phyloP scores from a whole-genome alignment of 495 filamentous ascomycete genomes.

The Chaetomidium leptoderma region DNA sequence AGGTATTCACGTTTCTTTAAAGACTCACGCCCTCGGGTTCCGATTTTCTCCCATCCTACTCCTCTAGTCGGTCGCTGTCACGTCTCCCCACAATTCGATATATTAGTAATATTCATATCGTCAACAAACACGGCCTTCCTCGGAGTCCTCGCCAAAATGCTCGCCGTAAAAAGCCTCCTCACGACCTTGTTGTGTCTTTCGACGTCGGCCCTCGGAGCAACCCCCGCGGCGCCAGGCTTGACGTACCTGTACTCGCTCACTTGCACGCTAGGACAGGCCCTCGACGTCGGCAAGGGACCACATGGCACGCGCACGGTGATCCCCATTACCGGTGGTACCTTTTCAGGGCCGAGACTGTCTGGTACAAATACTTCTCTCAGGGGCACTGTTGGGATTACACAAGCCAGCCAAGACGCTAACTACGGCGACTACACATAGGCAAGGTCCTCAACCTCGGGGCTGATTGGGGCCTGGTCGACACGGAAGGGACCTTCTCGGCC shows the following conservation, averaged over 20 bases:
- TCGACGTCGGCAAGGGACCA: slow-evolving; percentile 21
- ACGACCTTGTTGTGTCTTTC: neutral
- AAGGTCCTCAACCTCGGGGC: slow-evolving; percentile 31
- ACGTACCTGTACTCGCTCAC: slow-evolving; percentile 30
- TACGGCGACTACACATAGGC: slow-evolving; percentile 12
- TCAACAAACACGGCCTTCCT: neutral
- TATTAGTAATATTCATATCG: neutral
- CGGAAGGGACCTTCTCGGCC: slow-evolving; percentile 22
- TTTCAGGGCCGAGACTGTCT: slow-evolving; percentile 21
- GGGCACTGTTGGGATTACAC: too few relatives aligned
- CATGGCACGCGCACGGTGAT: slow-evolving; percentile 24
- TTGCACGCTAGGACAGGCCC: slow-evolving; percentile 20
- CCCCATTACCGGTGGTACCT: slow-evolving; percentile 28
- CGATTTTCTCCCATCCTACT: too few relatives aligned
- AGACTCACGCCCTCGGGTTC: neutral
- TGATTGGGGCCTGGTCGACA: slow-evolving; percentile 30
- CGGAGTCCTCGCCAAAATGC: neutral
- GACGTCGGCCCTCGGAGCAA: neutral
- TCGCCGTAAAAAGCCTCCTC: neutral
- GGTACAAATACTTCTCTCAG: too few relatives aligned
- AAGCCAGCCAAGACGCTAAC: neutral
- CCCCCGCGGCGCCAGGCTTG: slow-evolving; percentile 21
- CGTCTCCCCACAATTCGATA: neutral
- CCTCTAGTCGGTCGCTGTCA: too few relatives aligned
- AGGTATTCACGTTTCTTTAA: neutral